These are phyloP conservation scores for Setomelanomma holmii DNA, from an alignment of 2,329 filamentous ascomycete genomes.

Conservation along the genomic window DNA sequence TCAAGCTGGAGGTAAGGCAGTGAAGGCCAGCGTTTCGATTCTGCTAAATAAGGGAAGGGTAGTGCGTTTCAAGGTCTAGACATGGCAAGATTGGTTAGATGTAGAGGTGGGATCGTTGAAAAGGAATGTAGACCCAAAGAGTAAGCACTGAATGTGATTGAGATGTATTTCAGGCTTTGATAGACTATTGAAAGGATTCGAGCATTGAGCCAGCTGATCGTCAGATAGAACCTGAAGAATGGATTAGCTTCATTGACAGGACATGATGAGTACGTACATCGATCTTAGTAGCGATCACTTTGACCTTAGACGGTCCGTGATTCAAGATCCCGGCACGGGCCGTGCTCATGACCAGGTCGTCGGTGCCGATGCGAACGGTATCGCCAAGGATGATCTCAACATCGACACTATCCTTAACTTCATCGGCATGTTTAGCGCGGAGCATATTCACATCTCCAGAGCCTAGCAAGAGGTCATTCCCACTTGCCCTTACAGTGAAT, in stretches of 20 bases:
- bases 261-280: constrained; percentile 21
- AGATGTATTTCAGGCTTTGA: too few relatives aligned
- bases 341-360: constrained; percentile 24
- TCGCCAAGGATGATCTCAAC: constrained; percentile 27
- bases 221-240: constrained; percentile 7
- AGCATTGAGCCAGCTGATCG: constrained; percentile 7
- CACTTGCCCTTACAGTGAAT: background rate
- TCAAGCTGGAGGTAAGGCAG: too few relatives aligned
- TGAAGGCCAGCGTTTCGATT: too few relatives aligned
- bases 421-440: constrained; percentile 20
- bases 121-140: too few relatives aligned
- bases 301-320: constrained; percentile 25
- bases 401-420: constrained; percentile 27
- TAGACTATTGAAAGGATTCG: too few relatives aligned
- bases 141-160: too few relatives aligned
- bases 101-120: too few relatives aligned
- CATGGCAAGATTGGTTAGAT: too few relatives aligned
- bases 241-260: background rate
- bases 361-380: constrained; percentile 22
- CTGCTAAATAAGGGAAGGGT: too few relatives aligned
- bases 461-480: constrained; percentile 11
- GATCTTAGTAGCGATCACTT: constrained; percentile 31
- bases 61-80: too few relatives aligned
- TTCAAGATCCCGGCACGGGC: constrained; percentile 11
- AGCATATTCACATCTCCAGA: constrained; percentile 30